Conservation (phyloP, 306 rosid genomes). For the Sechiopsis laciniata region DNA sequence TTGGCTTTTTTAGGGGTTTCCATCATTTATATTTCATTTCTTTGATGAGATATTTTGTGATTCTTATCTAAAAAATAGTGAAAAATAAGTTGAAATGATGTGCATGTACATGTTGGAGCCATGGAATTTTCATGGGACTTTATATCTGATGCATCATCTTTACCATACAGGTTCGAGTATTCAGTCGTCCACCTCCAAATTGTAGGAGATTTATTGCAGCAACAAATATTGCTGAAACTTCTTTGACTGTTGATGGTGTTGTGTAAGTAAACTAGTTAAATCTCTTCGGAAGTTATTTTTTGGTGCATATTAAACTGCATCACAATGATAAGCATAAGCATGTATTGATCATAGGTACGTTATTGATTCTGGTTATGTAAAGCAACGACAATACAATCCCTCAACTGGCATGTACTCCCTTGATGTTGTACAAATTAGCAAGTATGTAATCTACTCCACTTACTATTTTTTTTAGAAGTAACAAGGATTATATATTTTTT, state of each 20-base stretch:
- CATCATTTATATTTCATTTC: background rate
- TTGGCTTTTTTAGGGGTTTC: background rate
- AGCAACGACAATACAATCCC: constrained; percentile 94
- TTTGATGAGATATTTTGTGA: background rate
- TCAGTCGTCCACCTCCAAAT: constrained; percentile 77
- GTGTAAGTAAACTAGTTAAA: constrained; percentile 52
- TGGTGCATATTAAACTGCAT: constrained; percentile 8
- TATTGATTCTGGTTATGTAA: constrained; percentile 92
- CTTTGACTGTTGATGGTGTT: constrained; percentile 97
- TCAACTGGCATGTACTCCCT: constrained; percentile 94
- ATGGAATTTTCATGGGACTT: constrained; percentile 16
- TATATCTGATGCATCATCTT: constrained; percentile 27
- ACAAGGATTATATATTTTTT: too few species aligned
- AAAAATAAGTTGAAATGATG: background rate
- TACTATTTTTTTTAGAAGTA: background rate
- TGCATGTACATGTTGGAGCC: background rate
- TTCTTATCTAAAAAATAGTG: background rate
- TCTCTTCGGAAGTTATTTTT: constrained; percentile 13
- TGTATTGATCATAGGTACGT: constrained; percentile 60
- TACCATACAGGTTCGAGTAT: constrained; percentile 75
- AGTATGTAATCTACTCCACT: constrained; percentile 41
- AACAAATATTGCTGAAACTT: constrained; percentile 96
- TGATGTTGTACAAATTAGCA: constrained; percentile 95
- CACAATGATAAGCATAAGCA: constrained; percentile 23
- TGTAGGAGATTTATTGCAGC: constrained; percentile 95